These are phyloP conservation scores for Durio zibethinus DNA, from an alignment of 345 rosid genomes.

Conservation along the genomic window DNA sequence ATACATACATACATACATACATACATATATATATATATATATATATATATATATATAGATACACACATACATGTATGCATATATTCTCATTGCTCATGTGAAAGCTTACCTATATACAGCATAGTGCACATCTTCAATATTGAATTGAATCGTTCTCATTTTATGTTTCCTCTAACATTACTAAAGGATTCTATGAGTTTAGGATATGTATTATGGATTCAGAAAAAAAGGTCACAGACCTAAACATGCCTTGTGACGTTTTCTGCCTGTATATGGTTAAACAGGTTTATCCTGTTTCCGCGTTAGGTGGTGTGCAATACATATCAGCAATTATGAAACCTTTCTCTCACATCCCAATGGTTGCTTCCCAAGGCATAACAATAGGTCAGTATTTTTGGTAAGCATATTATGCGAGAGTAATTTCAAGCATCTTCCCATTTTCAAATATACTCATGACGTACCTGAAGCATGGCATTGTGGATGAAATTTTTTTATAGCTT, in stretches of 20 bases:
- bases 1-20: no score
- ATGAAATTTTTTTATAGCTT: background rate
- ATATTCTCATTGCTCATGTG: background rate
- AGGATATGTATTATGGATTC: background rate
- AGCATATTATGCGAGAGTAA: background rate
- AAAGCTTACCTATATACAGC: background rate
- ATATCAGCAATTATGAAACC: constrained; percentile 56
- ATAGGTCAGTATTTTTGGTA: constrained; percentile 35
- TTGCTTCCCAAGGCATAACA: constrained; percentile 61
- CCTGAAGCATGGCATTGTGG: background rate
- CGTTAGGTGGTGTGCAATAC: constrained; percentile 45
- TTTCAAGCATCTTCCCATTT: background rate
- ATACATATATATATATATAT: no score
- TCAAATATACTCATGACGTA: background rate
- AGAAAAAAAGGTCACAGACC: background rate
- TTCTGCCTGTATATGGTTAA: constrained; percentile 16
- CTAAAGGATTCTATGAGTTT: background rate
- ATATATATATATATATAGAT: background rate
- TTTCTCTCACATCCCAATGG: constrained; percentile 51
- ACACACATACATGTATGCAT: background rate
- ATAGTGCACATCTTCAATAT: background rate
- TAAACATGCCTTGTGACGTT: background rate
- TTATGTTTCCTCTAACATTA: background rate
- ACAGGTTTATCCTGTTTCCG: constrained; percentile 61
- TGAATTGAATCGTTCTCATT: background rate